phyloP scores from a whole-genome alignment of 1,284 basidiomycete species.

The Boletus mariae region DNA sequence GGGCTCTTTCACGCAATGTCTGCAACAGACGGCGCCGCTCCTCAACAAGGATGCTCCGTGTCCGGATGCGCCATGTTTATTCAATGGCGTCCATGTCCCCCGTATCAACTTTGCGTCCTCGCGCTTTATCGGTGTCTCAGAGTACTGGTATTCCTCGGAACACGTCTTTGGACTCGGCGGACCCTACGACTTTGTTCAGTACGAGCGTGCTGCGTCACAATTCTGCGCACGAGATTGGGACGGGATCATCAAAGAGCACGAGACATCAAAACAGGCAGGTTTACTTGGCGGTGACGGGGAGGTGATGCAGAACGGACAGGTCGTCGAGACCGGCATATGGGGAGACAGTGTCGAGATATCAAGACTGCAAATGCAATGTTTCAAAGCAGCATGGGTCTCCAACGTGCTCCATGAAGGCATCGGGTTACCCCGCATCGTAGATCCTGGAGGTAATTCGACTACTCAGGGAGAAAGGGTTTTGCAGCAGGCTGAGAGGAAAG shows the following conservation, averaged over 20 bases:
- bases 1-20: constrained; percentile 86
- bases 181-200: constrained; percentile 93
- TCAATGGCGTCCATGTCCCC: constrained; percentile 94
- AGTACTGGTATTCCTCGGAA: constrained; percentile 99
- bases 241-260: constrained; percentile 69
- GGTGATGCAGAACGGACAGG: constrained; percentile 50
- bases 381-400: constrained; percentile 98
- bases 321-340: constrained; percentile 66
- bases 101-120: constrained; percentile 88
- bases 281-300: constrained; percentile 56
- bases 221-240: constrained; percentile 86
- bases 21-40: constrained; percentile 70
- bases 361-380: constrained; percentile 95
- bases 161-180: constrained; percentile 95
- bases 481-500: constrained; percentile 74
- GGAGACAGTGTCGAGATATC: constrained; percentile 74
- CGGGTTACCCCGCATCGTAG: constrained; percentile 89
- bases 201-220: constrained; percentile 85
- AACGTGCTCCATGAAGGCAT: constrained; percentile 97
- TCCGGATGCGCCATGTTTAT: constrained; percentile 84
- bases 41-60: constrained; percentile 88
- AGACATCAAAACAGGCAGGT: constrained; percentile 45
- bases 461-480: constrained; percentile 66
- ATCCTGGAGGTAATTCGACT: constrained; percentile 70
- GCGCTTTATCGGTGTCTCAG: constrained; percentile 95